A percentile compares a stretch with the other conserved stretches of the same genome.
Conservation (phyloP, 192 early-diverging fungal genomes). For the Backusella sp. region DNA sequence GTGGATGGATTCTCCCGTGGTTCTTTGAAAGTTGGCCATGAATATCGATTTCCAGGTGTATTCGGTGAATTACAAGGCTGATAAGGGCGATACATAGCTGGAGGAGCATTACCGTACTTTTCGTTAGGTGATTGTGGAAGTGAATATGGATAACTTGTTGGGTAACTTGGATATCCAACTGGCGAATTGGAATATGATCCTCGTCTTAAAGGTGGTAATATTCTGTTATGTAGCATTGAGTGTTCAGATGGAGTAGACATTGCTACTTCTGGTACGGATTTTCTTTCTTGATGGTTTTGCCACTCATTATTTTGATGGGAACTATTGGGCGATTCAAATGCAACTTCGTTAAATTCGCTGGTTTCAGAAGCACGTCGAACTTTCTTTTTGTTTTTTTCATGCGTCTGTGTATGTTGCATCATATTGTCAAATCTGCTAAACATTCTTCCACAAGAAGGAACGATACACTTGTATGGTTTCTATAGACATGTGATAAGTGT, state of each 20-base stretch:
- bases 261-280: neutral
- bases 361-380: neutral
- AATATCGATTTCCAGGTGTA: neutral
- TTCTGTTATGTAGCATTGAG: neutral
- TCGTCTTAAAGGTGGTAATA: neutral
- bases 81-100: neutral
- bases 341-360: neutral
- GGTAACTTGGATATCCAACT: neutral
- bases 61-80: neutral
- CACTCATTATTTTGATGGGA: neutral
- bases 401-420: conserved; percentile 79
- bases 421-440: conserved; percentile 80
- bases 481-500: conserved; percentile 17
- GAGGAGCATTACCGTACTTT: neutral
- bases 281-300: neutral
- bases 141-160: neutral
- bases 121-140: neutral
- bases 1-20: neutral
- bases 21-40: neutral
- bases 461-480: conserved; percentile 73
- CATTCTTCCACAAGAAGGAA: conserved; percentile 60
- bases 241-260: neutral
- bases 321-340: neutral
- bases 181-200: neutral
- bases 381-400: conserved; percentile 33